Conservation (phyloP, 2,329 filamentous ascomycete species). For the Penicillium frequentans region DNA sequence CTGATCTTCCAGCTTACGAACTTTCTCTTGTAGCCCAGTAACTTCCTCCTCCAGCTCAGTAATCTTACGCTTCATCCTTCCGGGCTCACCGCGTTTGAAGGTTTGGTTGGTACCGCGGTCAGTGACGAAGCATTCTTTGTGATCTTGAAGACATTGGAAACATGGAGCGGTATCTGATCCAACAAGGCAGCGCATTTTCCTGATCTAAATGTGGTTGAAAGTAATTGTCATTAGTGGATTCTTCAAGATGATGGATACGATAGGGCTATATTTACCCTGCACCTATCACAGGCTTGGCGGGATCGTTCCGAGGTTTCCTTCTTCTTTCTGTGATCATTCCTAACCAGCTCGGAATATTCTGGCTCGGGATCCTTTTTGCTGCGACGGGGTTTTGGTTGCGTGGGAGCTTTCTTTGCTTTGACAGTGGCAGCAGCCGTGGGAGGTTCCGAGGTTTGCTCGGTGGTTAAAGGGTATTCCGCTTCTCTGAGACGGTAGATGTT, state of each 20-base stretch:
- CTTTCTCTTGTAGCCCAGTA: neutral
- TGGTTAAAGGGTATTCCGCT: neutral
- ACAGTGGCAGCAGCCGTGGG: neutral
- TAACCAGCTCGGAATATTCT: constrained; percentile 4
- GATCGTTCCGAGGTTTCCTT: neutral
- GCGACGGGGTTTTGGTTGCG: neutral
- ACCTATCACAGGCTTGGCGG: constrained; percentile 16
- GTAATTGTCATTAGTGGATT: neutral
- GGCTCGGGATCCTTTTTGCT: constrained; percentile 1
- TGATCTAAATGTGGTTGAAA: neutral
- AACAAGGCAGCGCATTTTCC: neutral
- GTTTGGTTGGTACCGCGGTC: constrained; percentile 23
- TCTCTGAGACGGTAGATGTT: neutral
- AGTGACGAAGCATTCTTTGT: constrained; percentile 22
- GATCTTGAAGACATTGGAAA: neutral
- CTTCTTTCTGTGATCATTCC: neutral
- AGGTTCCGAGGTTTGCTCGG: neutral
- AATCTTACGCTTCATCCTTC: constrained; percentile 15
- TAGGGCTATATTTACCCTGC: constrained; percentile 5
- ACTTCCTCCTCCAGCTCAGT: neutral
- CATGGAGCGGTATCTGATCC: neutral
- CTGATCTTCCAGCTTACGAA: neutral
- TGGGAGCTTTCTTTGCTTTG: neutral
- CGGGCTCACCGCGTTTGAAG: constrained; percentile 20
- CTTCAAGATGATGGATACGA: neutral